Percentiles rank a stretch among this genome's conserved stretches.
Conservation (phyloP, 257 asterid genomes). For the Nicotiana tabacum region DNA sequence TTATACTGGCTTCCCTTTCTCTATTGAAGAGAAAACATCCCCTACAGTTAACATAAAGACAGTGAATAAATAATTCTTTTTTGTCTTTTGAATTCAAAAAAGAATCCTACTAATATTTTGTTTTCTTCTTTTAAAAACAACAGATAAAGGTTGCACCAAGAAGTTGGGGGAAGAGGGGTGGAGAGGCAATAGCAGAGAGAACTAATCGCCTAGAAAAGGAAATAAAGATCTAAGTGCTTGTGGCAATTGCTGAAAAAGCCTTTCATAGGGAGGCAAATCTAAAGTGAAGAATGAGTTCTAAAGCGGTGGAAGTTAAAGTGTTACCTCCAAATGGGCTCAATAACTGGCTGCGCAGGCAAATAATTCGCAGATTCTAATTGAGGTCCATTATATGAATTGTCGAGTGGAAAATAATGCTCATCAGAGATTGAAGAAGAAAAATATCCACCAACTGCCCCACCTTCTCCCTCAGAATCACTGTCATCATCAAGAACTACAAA, state of each 20-base stretch:
- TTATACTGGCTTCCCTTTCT: not conserved
- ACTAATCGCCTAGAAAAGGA: not conserved
- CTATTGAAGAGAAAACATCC: not conserved
- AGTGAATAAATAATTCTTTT: not conserved
- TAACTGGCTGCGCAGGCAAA: not conserved
- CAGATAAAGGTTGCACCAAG: not conserved
- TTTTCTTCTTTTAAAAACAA: not conserved
- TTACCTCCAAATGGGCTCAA: slow-evolving; percentile 6
- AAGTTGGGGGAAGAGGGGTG: not conserved
- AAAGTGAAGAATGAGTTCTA: not conserved
- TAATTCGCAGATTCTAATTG: not conserved
- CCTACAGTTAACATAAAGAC: slow-evolving; percentile 4
- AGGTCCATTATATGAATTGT: not conserved
- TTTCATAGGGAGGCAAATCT: not conserved
- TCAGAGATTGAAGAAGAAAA: not conserved
- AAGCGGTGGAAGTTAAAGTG: not conserved
- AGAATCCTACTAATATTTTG: not conserved
- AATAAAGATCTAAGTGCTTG: not conserved
- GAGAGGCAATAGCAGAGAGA: not conserved
- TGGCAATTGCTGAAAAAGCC: not conserved
- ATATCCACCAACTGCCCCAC: not conserved
- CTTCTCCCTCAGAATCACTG: not conserved
- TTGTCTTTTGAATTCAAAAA: not conserved
- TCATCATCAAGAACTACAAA: slow-evolving; percentile 1
- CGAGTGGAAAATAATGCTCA: not conserved